Percentiles rank a stretch among this genome's conserved stretches.
phyloP scores from a whole-genome alignment of 148 eudicot species.

The Simmondsia chinensis region DNA sequence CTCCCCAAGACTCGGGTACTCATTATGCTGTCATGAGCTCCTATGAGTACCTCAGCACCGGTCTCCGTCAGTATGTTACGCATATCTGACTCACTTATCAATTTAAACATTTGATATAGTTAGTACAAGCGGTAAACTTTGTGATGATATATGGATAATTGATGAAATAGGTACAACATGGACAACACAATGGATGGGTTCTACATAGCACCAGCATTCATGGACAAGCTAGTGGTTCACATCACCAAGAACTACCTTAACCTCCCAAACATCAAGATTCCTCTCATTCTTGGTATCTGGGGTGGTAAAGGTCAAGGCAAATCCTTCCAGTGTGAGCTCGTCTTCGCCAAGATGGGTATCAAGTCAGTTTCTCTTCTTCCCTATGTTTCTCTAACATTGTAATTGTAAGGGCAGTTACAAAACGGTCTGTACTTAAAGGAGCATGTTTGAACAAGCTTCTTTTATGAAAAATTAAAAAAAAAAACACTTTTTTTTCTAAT shows the following conservation, averaged over 20 bases:
- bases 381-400: background rate
- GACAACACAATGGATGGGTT: conserved; percentile 71
- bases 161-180: conserved; percentile 35
- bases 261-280: conserved; percentile 95
- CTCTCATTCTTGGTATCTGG: conserved; percentile 93
- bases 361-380: conserved; percentile 31
- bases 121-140: background rate
- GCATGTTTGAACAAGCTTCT: too few species aligned
- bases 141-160: background rate
- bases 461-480: too few species aligned
- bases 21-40: conserved; percentile 55
- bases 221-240: conserved; percentile 96
- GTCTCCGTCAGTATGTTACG: conserved; percentile 38
- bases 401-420: too few species aligned
- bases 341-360: conserved; percentile 96
- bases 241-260: conserved; percentile 79
- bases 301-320: conserved; percentile 99
- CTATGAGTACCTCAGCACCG: conserved; percentile 55
- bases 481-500: too few species aligned
- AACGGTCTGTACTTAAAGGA: too few species aligned
- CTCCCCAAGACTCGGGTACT: conserved; percentile 50
- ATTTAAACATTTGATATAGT: too few species aligned
- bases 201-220: conserved; percentile 94
- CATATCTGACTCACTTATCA: background rate
- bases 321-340: conserved; percentile 95